Evolutionary conservation across 2,329 filamentous ascomycete genomes (phyloP), one percentile per base, ranked within the genome.

Genomic region (Hypocrella siamensis): DNA sequence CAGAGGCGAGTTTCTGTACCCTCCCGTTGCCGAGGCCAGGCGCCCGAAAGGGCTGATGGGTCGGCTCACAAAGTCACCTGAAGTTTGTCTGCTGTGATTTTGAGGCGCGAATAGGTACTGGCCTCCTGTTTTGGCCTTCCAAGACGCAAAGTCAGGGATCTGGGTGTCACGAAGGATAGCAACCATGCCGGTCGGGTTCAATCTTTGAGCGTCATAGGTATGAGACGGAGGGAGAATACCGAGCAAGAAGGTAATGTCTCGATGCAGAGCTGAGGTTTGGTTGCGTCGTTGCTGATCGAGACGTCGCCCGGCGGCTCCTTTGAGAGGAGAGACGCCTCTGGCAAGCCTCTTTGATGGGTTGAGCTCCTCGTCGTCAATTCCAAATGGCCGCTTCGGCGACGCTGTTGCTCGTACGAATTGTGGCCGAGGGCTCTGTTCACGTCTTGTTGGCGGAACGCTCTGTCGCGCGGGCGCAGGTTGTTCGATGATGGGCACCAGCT

Each of bases 301-400:
- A 22, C 86, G 77, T 34, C 86, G 77, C 17, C 84, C 83, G 24
- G 88, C 84, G 2, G 83, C 82, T 11, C 84, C 84, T 52, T 96
- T 98, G 24, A 96, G 66, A 0, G 92, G 90, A 5, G 88, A 96
- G 35, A 82, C 85, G n/a, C 79, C 86, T 28, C 92, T 75, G 30
- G 78, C 71, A 31, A 94, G 68, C 52, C 96, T 94, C 43, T 86
- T 81, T 1, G 85, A 83, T 15, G 81, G 78, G 41, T 74, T 74
- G 24, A 67, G 59, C 38, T 78, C 76, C 24, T 83, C 78, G 26
- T 93, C 85, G 36, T 86, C 81, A 9, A 52, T 42, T 3, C 67
- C 70, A 25, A 75, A 67, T 0, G 76, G 66, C 27, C 77, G 64
- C 48, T 75, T 75, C 2, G 70, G 70, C 3, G 70, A 75, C 33